Base-by-base conservation (phyloP, 495 filamentous ascomycete genomes). In the Neurospora cerealis region DNA sequence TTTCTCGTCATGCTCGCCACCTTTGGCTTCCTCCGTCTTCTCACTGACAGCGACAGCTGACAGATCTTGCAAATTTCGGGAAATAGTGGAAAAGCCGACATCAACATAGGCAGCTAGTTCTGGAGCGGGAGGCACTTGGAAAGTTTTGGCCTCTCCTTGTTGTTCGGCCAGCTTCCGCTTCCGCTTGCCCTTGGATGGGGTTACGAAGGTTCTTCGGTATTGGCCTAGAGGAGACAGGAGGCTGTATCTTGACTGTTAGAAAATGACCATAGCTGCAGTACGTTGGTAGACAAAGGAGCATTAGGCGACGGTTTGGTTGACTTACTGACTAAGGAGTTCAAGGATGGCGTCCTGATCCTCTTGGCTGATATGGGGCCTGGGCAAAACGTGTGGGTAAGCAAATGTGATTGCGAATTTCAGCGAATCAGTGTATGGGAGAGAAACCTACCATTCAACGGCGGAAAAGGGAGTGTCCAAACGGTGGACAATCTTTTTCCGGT, bases 31-130 rank as follows among this genome's bases (percentile, higher is more conserved):
- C 40, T 38, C 24, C 34, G 46, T 13, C 0, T 41, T 2, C 8
- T 32, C 34, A 3, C 24, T 44, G 11, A 10, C 21, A 39, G 73
- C 39, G 37, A 72, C 71, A 38, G 74, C 73, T 38, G 85, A 81
- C n/a, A 83, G 77, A 24, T 73, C 66, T 74, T 89, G 85, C 2
- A 93, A 83, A 71, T 79, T 81, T n/a, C 86, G 84, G 17, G 85
- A 88, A 66, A 90, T 85, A 69, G 79, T 80, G 73, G 89, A 85
- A 69, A 92, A 81, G 24, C 91, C 90, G 44, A 92, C 78, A 6
- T 89, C 86, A 46, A 92, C 72, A 75, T 86, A 83, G 10, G 80
- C 75, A n/a, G 81, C 76, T 11, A 91, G 73, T 36, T 86, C 85
- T 24, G 88, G 89, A 32, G 73, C 71, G 32, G 86, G 82, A 44